Conservation (phyloP, 129 eudicot species). For the Erigeron canadensis region DNA sequence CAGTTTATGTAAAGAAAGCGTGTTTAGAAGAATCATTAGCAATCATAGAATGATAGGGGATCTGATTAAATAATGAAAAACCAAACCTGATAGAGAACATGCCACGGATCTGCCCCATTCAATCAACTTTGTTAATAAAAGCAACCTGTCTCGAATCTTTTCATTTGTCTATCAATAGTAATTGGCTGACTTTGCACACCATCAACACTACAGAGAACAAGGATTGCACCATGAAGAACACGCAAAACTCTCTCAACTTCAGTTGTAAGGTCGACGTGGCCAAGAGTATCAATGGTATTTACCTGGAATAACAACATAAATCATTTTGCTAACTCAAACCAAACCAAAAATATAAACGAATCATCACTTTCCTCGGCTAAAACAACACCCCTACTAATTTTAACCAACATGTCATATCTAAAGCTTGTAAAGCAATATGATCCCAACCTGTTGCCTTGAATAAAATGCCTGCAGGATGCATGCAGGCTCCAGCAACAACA, state of each 20-base stretch:
- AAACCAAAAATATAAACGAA: neutral
- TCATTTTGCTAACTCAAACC: constrained; percentile 13
- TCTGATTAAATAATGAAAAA: constrained; percentile 9
- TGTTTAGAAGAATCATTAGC: neutral
- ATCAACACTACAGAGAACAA: constrained; percentile 97
- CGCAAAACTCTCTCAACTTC: constrained; percentile 99
- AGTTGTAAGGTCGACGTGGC: constrained; percentile 97
- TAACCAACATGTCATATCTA: too few species aligned
- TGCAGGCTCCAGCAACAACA: too few species aligned
- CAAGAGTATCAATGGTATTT: constrained; percentile 93
- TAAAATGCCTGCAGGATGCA: too few species aligned
- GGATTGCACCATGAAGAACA: constrained; percentile 98
- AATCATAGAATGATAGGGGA: neutral
- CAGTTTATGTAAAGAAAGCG: constrained; percentile 1
- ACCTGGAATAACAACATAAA: constrained; percentile 50
- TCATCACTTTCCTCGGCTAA: too few species aligned
- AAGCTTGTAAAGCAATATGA: too few species aligned
- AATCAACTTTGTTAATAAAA: constrained; percentile 91
- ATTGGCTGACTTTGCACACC: constrained; percentile 99
- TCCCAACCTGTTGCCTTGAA: too few species aligned
- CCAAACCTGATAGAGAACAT: constrained; percentile 86
- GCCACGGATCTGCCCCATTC: constrained; percentile 99
- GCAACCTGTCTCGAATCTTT: constrained; percentile 95
- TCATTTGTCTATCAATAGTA: constrained; percentile 98
- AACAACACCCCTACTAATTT: too few species aligned